Base-by-base conservation (phyloP, 2,329 filamentous ascomycete species). In the Claviceps maximensis region DNA sequence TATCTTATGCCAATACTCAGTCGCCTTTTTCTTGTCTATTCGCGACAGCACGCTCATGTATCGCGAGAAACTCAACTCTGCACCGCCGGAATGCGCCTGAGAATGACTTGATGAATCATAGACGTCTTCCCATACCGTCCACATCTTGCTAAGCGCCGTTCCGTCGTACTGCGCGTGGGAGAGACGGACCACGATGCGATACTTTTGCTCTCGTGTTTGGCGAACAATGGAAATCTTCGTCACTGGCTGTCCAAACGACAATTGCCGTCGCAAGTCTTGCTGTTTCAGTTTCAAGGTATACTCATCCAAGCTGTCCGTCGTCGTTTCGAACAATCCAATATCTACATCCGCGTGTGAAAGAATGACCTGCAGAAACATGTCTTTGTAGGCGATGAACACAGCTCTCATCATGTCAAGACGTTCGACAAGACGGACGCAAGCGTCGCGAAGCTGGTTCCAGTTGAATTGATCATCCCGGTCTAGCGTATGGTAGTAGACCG, bases 151-250 rank as follows among this genome's bases (percentile, higher is more conserved):
- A n/a, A 52, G 31, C 23, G 51, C 51, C 45, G 45, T 48, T 38
- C 51, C 51, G 25, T 52, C 51, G 21, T 52, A 48, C 51, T 52
- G 51, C 2, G 45, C 51, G 17, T 52, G 45, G n/a, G 45, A 52
- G 25, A 52, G 36, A 31, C 51, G 51, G 41, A 52, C 48, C 1
- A 52, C 45, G 15, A 48, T 21, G 19, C 45, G 51, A 25, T 38
- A 19, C 33, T 33, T 52, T 2, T 42, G 36, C n/a, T 48, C 44
- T 25, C 13, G 33, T 48, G 36, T 48, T 33, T 52, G 51, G 33
- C 15, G 36, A 33, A 52, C 42, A n/a, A 52, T 5, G 8, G 17
- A 42, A n/a, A 52, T 48, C 15, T 48, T 52, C 5, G 45, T 7
- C 7, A 48, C 33, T 4, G 51, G 45, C 19, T 27, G 6, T 42